These are phyloP conservation scores for Exophiala aquamarina DNA, from an alignment of 2,329 filamentous ascomycete genomes.

Conservation along the genomic window DNA sequence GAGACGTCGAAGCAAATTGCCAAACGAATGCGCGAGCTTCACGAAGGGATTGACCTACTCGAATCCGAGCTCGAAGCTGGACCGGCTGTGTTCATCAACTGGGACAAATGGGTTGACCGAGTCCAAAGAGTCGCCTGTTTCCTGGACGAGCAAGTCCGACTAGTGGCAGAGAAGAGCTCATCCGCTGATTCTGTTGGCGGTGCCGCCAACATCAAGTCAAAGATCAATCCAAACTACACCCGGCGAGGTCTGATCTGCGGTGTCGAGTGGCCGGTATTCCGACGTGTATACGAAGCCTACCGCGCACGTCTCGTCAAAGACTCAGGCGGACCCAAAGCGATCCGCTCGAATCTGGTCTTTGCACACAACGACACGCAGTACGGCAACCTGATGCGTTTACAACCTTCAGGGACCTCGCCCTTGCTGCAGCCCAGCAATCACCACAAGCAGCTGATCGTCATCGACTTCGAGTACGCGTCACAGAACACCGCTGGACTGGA, in stretches of 20 bases:
- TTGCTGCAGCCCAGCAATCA: constrained; percentile 85
- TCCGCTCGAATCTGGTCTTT: constrained; percentile 80
- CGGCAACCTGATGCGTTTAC: constrained; percentile 86
- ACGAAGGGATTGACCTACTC: constrained; percentile 87
- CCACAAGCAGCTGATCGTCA: constrained; percentile 94
- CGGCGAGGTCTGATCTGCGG: constrained; percentile 74
- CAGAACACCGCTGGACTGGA: constrained; percentile 84
- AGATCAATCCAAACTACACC: constrained; percentile 19
- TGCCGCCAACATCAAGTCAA: constrained; percentile 13
- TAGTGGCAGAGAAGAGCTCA: constrained; percentile 43
- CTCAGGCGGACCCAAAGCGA: constrained; percentile 65
- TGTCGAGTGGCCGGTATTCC: constrained; percentile 77
- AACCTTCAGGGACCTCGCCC: constrained; percentile 72
- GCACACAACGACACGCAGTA: constrained; percentile 99
- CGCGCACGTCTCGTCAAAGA: constrained; percentile 69
- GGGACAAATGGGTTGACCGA: constrained; percentile 83
- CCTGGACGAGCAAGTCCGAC: constrained; percentile 59
- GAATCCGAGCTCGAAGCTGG: constrained; percentile 74
- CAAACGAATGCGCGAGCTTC: constrained; percentile 94
- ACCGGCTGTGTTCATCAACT: constrained; percentile 84
- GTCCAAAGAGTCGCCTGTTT: constrained; percentile 54
- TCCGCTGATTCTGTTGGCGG: constrained; percentile 26
- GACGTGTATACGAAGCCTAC: constrained; percentile 72
- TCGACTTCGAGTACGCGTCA: constrained; percentile 96
- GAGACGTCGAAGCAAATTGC: constrained; percentile 90